Evolutionary conservation across 73 alveolate species (phyloP), one percentile per base, ranked within the genome.

Genomic region (Paramecium pentaurelia): DNA sequence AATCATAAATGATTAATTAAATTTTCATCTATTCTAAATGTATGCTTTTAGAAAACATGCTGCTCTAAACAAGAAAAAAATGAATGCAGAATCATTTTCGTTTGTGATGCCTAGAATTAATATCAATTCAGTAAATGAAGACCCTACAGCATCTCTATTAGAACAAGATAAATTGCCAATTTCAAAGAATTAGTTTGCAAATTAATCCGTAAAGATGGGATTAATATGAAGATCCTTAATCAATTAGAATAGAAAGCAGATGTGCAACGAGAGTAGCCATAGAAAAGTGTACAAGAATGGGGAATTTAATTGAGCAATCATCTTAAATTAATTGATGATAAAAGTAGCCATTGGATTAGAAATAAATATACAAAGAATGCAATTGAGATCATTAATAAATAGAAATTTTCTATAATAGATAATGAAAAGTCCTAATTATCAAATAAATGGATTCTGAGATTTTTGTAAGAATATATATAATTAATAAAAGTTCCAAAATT

Each of bases 151-250:
- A 28, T 64, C 84, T 28, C 51, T 64, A 3, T n/a, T 64, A 12
- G 84, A 64, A 14, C 51, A 42, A 80, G 42, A 45, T 32, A 32
- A 80, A 45, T 47, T 80, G 34, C 91, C 91, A 8, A 80, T 80
- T 3, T 80, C 75, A 32, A 73, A 20, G 38, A 40, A 11, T 73
- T 36, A 32, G 34, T 30, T 34, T 22, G 87, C 87, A 8, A 73
- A 73, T 73, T 64, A 73, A 73, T 73, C 87, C 47, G 87, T 73
- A 73, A 73, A n/a, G 60, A 37, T 32, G 70, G 70, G 70, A 54
- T 54, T n/a, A 54, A 22, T 73, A 32, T 40, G 18, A 30, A 73
- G 87, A 80, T 80, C 34, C 32, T 80, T 8, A 80, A 44, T 44
- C 28, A 40, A 45, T 47, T 80, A 40, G 44, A 25, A 20, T 18